A percentile compares a stretch with the other conserved stretches of the same genome.
Conservation (phyloP, 1,284 basidiomycete species). For the Apiotrichum akiyoshidainum region DNA sequence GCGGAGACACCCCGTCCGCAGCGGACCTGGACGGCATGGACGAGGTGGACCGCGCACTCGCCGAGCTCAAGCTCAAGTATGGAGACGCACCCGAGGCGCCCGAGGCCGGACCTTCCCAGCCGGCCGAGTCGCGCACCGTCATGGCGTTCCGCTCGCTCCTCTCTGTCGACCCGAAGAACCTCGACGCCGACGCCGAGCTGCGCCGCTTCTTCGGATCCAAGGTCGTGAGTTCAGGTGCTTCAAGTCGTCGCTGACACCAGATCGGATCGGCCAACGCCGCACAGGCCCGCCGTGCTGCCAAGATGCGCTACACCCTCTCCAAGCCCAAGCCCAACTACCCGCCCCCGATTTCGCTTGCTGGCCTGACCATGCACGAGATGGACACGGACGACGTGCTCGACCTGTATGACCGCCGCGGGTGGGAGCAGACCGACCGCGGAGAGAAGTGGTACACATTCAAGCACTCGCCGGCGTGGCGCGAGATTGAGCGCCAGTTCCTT, state of each 20-base stretch:
- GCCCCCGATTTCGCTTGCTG: slow-evolving; percentile 52
- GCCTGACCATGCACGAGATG: slow-evolving; percentile 63
- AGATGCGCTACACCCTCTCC: slow-evolving; percentile 40
- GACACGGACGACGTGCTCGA: slow-evolving; percentile 58
- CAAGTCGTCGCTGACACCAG: slow-evolving; percentile 16
- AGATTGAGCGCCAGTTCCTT: slow-evolving; percentile 74
- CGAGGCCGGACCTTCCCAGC: slow-evolving; percentile 7
- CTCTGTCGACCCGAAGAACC: slow-evolving; percentile 68
- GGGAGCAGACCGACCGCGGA: slow-evolving; percentile 50
- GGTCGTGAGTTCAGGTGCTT: slow-evolving; percentile 58
- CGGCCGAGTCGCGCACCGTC: slow-evolving; percentile 14
- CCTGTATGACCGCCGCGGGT: slow-evolving; percentile 53
- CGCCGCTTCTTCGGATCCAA: slow-evolving; percentile 87
- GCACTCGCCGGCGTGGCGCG: slow-evolving; percentile 76
- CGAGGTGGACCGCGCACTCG: slow-evolving; percentile 76
- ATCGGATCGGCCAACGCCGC: slow-evolving; percentile 30
- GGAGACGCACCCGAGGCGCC: slow-evolving; percentile 20
- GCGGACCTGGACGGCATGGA: slow-evolving; percentile 58
- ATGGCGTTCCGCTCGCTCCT: slow-evolving; percentile 58
- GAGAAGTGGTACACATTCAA: slow-evolving; percentile 84
- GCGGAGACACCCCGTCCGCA: slow-evolving; percentile 16
- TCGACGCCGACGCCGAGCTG: slow-evolving; percentile 83
- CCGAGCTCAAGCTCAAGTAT: slow-evolving; percentile 70
- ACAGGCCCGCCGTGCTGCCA: slow-evolving; percentile 22
- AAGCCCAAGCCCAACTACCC: slow-evolving; percentile 52